Evolutionary conservation across 768 basidiomycete species (phyloP), one percentile per base, ranked within the genome.

Genomic region (Trametes cubensis): DNA sequence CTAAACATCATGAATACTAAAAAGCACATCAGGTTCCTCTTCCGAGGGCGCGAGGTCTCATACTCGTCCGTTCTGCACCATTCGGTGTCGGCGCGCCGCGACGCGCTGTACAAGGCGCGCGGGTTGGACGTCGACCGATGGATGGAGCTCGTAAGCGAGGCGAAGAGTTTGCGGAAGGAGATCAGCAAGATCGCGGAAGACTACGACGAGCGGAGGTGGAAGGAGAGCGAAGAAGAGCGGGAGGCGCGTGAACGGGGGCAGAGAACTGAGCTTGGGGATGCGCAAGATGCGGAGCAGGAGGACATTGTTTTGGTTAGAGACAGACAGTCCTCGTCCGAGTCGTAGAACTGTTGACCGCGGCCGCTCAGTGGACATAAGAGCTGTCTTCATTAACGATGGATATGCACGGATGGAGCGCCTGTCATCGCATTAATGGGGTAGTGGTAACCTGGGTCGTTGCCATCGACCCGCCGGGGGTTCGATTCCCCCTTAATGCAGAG

Each of bases 81-180:
- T 13, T 86, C 84, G 0, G 80, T 89, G 21, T 85, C 85, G 3
- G 73, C 83, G 7, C 78, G 85, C 0, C 82, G 85, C 28, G 77
- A 83, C 54, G 74, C 78, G 5, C 72, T 87, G 48, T 89, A 89
- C 71, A 79, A 80, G 63, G 66, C 79, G 26, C 81, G 79, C 23
- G 86, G 85, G 1, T 73, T 89, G 20, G 84, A 89, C 67, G 80
- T 88, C 30, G 87, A 87, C 26, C 74, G 72, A 18, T 88, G 84
- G 84, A 70, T 77, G 48, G 87, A 88, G 38, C 72, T 84, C 30
- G 72, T 81, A 6, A 70, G 73, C 11, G 86, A 88, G 68, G 78
- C 74, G 26, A 84, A 78, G 69, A 69, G 72, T 6, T 69, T 89
- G 39, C 74, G 79, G 40, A 74, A 72, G 52, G 85, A 88, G 65